Evolutionary conservation across 495 filamentous ascomycete genomes (phyloP), one percentile per base, ranked within the genome.

Genomic region (Aspergillus ostianus): DNA sequence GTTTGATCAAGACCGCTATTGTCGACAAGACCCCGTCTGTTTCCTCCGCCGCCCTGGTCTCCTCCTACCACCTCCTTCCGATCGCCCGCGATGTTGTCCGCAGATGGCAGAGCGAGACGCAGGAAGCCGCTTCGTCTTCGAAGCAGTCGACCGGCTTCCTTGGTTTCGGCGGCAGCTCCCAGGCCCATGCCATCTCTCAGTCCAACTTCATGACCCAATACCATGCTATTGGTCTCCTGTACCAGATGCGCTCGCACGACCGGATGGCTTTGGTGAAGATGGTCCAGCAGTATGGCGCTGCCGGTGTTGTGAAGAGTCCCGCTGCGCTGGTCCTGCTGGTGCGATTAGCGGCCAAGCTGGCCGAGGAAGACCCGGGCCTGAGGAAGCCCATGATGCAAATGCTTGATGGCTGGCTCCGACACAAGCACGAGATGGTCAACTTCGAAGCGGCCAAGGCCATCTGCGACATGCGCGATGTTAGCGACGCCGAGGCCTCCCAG

Each of bases 341-440:
- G 45, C 85, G 94, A 51, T 75, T 99, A 57, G 95, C 95, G 51
- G 92, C 94, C 36, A 96, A 96, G 77, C 80, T 99, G 60, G 94
- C 94, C 51, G 91, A 97, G 71, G 95, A 98, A 64, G 94, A 99
- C 67, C 81, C 82, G 20, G 85, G 90, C 60, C 82, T 99, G 63
- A 85, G 93, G 65, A 95, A 90, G 75, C 90, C 90, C 59, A 96
- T 97, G 93, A 91, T 95, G 85, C 85, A 90, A 72, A 84, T 97
- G 69, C 82, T 97, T 72, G 93, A 97, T 76, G 91, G 93, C 66
- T 97, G 92, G 93, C 83, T 97, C 68, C 85, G 94, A 72, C 93
- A 99, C 74, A 99, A 99, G 85, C 92, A 92, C 70, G 94, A 99
- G 69, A 98, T 99, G 95, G 95, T 98, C 73, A 99, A 97, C 77